Evolutionary conservation across 2,329 filamentous ascomycete genomes (phyloP).

Genomic region (Beauveria australis): DNA sequence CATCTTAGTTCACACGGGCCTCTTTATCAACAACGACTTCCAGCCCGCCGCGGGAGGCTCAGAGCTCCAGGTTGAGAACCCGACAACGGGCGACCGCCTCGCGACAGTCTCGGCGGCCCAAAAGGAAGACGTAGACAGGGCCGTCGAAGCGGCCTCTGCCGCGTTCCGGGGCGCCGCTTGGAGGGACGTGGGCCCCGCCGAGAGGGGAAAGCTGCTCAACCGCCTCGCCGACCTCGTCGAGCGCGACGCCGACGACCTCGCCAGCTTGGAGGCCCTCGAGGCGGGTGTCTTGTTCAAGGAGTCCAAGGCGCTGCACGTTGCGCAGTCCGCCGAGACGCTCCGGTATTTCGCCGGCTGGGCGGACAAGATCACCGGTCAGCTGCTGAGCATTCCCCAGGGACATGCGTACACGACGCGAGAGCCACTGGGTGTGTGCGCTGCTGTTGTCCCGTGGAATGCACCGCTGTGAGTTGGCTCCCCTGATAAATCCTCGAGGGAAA

Average conservation of each 20-base stretch:
- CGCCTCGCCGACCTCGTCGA: constrained; percentile 14
- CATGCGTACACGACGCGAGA: constrained; percentile 61
- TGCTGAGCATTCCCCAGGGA: constrained; percentile 52
- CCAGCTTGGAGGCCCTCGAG: constrained; percentile 12
- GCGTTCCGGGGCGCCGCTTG: constrained; percentile 12
- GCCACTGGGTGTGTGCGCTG: constrained; percentile 60
- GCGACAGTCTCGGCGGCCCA: constrained; percentile 15
- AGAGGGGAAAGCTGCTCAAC: constrained; percentile 7
- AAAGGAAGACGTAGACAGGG: constrained; percentile 11
- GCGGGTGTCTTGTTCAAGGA: background rate
- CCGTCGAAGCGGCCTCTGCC: constrained; percentile 11
- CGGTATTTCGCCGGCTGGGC: constrained; percentile 64
- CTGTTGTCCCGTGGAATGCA: constrained; percentile 70
- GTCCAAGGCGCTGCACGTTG: constrained; percentile 13
- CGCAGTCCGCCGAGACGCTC: constrained; percentile 25
- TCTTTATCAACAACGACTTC: constrained; percentile 14
- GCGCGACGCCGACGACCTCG: constrained; percentile 8
- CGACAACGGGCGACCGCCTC: constrained; percentile 17
- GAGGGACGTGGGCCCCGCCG: constrained; percentile 6
- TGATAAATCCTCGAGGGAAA: background rate
- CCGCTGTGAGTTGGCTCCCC: constrained; percentile 33
- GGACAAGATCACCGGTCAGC: constrained; percentile 62
- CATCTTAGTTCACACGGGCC: background rate
- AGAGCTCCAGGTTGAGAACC: constrained; percentile 13
- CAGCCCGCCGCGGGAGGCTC: constrained; percentile 10